Evolutionary conservation across 345 rosid species (phyloP).

Genomic region (Brassica carinata): DNA sequence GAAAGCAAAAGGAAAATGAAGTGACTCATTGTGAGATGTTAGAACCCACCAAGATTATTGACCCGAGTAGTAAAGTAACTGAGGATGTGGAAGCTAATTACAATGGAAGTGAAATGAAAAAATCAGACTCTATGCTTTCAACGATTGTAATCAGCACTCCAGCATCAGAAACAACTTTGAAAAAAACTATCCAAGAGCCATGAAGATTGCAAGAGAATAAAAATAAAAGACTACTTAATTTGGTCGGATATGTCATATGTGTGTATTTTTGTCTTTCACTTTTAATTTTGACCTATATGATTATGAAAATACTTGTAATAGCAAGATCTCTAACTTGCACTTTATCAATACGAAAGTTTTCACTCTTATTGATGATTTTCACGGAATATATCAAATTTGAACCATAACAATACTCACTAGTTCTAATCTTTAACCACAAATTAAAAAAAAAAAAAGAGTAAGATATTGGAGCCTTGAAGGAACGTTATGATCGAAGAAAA

Average conservation of each 20-base stretch:
- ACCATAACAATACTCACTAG: not conserved
- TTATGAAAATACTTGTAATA: not conserved
- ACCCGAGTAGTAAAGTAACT: constrained; percentile 2
- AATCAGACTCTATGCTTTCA: not conserved
- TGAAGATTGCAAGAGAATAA: constrained; percentile 12
- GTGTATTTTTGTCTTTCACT: constrained; percentile 2
- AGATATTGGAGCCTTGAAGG: not conserved
- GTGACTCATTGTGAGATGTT: constrained; percentile 11
- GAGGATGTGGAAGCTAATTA: constrained; percentile 31
- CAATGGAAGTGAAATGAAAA: constrained; percentile 11
- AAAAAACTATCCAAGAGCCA: constrained; percentile 27
- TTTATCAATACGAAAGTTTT: not conserved
- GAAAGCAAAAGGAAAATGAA: constrained; percentile 58
- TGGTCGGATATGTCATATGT: not conserved
- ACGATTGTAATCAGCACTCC: constrained; percentile 25
- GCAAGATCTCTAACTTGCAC: constrained; percentile 2
- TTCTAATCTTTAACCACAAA: constrained; percentile 1
- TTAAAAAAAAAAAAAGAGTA: not conserved
- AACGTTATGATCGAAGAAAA: not conserved
- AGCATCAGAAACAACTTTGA: constrained; percentile 1
- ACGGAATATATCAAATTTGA: not conserved
- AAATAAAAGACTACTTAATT: not conserved
- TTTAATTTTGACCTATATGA: constrained; percentile 12
- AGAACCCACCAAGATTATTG: not conserved
- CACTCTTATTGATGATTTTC: not conserved